Evolutionary conservation across 192 early-diverging fungal species (phyloP).

Genomic region (Jimgerdemannia flammicorona): DNA sequence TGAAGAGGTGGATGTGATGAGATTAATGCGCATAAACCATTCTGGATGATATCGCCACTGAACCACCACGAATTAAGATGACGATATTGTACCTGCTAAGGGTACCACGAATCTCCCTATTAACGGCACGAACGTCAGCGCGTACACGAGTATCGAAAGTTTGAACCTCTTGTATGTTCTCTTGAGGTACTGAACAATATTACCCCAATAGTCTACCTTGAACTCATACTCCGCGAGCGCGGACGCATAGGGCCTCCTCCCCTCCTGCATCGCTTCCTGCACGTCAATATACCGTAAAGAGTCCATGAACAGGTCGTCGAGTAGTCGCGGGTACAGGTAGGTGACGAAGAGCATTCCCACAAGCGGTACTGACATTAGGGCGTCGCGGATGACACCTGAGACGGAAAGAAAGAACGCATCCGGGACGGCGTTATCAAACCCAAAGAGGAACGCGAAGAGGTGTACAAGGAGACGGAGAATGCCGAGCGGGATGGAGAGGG

Average conservation of each 20-base stretch:
- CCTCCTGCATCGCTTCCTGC: constrained; percentile 2
- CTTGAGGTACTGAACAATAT: constrained; percentile 44
- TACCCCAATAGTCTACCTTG: constrained; percentile 38
- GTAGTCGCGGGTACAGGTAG: constrained; percentile 53
- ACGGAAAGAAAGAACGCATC: constrained; percentile 27
- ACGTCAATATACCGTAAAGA: constrained; percentile 40
- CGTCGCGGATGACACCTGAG: constrained; percentile 30
- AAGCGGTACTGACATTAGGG: constrained; percentile 41
- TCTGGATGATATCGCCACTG: background rate
- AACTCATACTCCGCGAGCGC: constrained; percentile 26
- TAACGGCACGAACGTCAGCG: constrained; percentile 46
- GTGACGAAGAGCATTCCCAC: constrained; percentile 49
- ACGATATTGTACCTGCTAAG: constrained; percentile 30
- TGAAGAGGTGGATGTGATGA: constrained; percentile 1
- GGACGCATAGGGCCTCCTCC: constrained; percentile 34
- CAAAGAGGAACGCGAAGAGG: constrained; percentile 13
- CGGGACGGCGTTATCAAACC: constrained; percentile 27
- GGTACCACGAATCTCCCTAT: constrained; percentile 52
- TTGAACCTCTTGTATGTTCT: constrained; percentile 40
- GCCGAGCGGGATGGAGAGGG: constrained; percentile 40
- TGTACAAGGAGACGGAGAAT: constrained; percentile 30
- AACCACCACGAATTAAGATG: background rate
- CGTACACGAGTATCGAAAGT: constrained; percentile 34
- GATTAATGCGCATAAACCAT: background rate
- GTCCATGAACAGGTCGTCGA: constrained; percentile 58